Conservation (phyloP, 2,329 filamentous ascomycete genomes). For the Epichloe elymi region DNA sequence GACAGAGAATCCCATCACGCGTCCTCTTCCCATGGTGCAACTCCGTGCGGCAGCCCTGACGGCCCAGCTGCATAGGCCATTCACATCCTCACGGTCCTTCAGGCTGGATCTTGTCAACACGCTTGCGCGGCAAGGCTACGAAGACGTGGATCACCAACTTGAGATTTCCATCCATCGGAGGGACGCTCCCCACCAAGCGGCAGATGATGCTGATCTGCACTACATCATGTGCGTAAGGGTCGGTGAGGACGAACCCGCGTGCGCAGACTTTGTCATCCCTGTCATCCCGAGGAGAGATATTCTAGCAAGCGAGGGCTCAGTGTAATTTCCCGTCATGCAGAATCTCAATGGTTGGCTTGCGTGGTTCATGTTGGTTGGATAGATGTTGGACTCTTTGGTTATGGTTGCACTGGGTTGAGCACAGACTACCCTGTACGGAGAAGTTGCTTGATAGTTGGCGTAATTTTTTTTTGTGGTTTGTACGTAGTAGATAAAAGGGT, state of each 20-base stretch:
- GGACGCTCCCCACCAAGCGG: neutral
- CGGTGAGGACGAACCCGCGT: neutral
- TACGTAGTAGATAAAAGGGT: too few relatives aligned
- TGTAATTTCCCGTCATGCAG: neutral
- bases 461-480: too few relatives aligned
- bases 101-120: neutral
- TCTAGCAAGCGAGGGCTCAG: neutral
- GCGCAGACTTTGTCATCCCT: neutral
- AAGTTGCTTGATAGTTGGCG: neutral
- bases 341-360: neutral
- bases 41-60: neutral
- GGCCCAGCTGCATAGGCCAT: neutral
- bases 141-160: neutral
- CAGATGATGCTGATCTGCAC: neutral
- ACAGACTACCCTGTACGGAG: neutral
- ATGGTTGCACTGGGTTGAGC: neutral
- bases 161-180: neutral
- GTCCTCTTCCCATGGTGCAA: neutral
- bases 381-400: neutral
- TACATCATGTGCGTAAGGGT: neutral
- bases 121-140: neutral
- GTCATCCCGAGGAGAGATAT: neutral
- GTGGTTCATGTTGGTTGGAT: neutral
- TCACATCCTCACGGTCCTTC: neutral
- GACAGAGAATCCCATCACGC: conserved; percentile 1